Evolutionary conservation across 108 stramenopile species (phyloP).

Genomic region (Nannochloropsis gaditana): DNA sequence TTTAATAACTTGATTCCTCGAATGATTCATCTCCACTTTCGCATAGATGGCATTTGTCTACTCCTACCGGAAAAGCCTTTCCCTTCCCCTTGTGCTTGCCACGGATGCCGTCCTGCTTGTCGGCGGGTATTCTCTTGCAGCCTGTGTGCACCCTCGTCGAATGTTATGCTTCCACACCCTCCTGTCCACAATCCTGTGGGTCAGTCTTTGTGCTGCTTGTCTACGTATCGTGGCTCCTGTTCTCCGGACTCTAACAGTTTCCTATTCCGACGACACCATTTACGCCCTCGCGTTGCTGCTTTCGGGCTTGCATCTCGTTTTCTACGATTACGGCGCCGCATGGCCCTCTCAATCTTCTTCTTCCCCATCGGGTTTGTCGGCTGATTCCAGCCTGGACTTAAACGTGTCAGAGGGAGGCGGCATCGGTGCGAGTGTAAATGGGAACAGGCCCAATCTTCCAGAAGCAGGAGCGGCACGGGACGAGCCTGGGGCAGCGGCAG

Average conservation of each 20-base stretch:
- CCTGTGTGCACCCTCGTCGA: not conserved
- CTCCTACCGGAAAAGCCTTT: not conserved
- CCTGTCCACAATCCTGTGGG: not conserved
- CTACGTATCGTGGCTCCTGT: constrained; percentile 46
- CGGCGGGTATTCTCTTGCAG: constrained; percentile 31
- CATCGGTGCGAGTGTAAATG: not conserved
- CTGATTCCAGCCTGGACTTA: not conserved
- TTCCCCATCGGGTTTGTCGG: not conserved
- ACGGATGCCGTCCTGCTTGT: constrained; percentile 30
- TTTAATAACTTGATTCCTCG: too few relatives aligned
- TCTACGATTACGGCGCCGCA: constrained; percentile 52
- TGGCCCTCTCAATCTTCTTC: not conserved
- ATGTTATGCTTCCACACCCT: not conserved
- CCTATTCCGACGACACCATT: constrained; percentile 54
- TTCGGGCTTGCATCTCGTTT: constrained; percentile 46
- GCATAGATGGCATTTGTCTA: constrained; percentile 5
- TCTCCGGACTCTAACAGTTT: constrained; percentile 55
- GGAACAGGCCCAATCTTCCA: not conserved
- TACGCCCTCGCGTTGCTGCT: constrained; percentile 52
- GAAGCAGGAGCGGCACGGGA: constrained; percentile 23
- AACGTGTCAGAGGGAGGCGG: not conserved
- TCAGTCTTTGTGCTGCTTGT: not conserved
- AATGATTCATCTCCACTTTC: constrained; percentile 1
- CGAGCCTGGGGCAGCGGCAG: constrained; percentile 21
- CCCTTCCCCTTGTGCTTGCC: constrained; percentile 40